Percentiles rank a stretch among this genome's conserved stretches.
Evolutionary conservation across 257 asterid genomes (phyloP).

Genomic region (Plantago ovata): DNA sequence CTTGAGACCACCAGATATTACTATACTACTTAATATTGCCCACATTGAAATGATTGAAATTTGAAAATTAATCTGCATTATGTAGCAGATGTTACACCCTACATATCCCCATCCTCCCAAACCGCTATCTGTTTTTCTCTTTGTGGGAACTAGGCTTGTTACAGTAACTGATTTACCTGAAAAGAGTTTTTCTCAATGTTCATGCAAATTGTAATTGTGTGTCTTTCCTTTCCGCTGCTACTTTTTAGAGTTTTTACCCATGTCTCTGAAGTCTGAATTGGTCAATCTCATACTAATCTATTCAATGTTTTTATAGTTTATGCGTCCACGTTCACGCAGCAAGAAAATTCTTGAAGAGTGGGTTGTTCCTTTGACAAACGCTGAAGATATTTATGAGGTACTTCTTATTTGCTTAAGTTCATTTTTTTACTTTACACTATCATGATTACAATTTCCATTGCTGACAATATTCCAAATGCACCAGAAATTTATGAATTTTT

Average conservation of each 20-base stretch:
- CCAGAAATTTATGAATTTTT: constrained; percentile 70
- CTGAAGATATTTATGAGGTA: constrained; percentile 83
- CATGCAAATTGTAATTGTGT: not conserved
- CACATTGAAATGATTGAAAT: no score
- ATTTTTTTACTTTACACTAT: constrained; percentile 1
- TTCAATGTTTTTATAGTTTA: constrained; percentile 52
- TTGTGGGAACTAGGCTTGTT: no score
- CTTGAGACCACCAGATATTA: no score
- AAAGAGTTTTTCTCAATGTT: no score
- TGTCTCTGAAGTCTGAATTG: not conserved
- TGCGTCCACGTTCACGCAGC: constrained; percentile 86
- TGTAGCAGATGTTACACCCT: no score
- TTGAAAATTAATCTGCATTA: no score
- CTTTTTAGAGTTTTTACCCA: not conserved
- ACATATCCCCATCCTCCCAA: no score
- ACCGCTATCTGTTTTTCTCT: no score
- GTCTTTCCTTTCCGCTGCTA: not conserved
- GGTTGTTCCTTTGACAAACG: constrained; percentile 66
- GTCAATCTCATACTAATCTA: not conserved
- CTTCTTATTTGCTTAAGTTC: constrained; percentile 7
- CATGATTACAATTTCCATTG: constrained; percentile 8
- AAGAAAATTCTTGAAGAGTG: constrained; percentile 90
- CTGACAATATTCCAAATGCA: constrained; percentile 25
- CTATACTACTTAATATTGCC: no score
- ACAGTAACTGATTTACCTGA: no score